Conservation (phyloP, 2,329 filamentous ascomycete genomes). For the Lecanosticta acicola region DNA sequence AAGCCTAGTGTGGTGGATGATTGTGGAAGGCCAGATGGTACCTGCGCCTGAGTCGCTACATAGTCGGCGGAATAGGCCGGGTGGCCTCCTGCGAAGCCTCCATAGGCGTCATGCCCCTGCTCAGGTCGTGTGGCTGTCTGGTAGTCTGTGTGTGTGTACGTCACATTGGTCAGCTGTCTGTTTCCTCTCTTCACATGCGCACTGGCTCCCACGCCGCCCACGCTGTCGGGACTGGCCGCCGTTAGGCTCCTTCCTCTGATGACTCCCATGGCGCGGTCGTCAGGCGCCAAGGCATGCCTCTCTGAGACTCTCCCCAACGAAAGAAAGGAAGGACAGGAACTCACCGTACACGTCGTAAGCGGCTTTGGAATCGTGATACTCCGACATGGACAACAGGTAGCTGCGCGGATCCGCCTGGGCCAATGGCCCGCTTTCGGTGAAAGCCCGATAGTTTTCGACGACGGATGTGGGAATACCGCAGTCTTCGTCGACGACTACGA, state of each 20-base stretch:
- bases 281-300: slow-evolving; percentile 8
- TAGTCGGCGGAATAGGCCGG: slow-evolving; percentile 47
- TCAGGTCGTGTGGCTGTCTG: slow-evolving; percentile 58
- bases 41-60: slow-evolving; percentile 45
- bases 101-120: slow-evolving; percentile 47
- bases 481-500: slow-evolving; percentile 34
- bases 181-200: slow-evolving; percentile 23
- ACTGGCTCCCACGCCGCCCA: slow-evolving; percentile 14
- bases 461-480: slow-evolving; percentile 30
- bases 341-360: slow-evolving; percentile 75
- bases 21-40: slow-evolving; percentile 44
- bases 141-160: slow-evolving; percentile 44
- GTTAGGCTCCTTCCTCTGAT: slow-evolving; percentile 4
- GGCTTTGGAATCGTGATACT: slow-evolving; percentile 66
- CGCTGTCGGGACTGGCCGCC: slow-evolving; percentile 9
- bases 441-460: slow-evolving; percentile 29
- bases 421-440: slow-evolving; percentile 47
- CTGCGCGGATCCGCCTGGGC: slow-evolving; percentile 42
- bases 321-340: slow-evolving; percentile 37
- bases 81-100: slow-evolving; percentile 41
- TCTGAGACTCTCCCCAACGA: not conserved
- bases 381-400: slow-evolving; percentile 66
- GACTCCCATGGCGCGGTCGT: not conserved
- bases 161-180: slow-evolving; percentile 42
- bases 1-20: slow-evolving; percentile 42